Conservation (phyloP, 768 basidiomycete genomes). For the Russula foetens region DNA sequence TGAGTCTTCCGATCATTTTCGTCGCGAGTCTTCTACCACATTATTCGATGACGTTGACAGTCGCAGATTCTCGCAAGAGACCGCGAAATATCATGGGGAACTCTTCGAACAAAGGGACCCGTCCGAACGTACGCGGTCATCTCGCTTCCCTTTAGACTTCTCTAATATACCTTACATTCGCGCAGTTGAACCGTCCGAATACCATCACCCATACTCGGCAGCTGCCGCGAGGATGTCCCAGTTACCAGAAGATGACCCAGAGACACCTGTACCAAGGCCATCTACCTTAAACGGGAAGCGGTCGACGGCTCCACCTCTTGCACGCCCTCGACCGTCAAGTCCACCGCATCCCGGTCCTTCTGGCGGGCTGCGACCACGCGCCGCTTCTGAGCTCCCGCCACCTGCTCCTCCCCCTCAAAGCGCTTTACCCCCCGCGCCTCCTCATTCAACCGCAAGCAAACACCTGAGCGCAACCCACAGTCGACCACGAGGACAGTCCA, state of each 20-base stretch:
- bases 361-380: constrained; percentile 35
- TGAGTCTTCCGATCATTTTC: constrained; percentile 37
- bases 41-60: constrained; percentile 18
- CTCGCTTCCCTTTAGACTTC: background rate
- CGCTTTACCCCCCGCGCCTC: constrained; percentile 54
- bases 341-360: constrained; percentile 12
- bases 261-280: constrained; percentile 10
- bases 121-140: constrained; percentile 6
- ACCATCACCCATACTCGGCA: constrained; percentile 23
- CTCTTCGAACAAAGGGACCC: constrained; percentile 3
- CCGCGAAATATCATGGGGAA: constrained; percentile 21
- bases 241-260: constrained; percentile 7
- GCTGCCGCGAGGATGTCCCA: constrained; percentile 12
- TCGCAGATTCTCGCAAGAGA: constrained; percentile 18
- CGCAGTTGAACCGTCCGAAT: constrained; percentile 5
- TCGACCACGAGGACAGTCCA: constrained; percentile 41
- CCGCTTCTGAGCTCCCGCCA: constrained; percentile 55
- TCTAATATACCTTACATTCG: background rate
- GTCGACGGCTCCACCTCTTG: constrained; percentile 21
- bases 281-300: background rate
- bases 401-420: constrained; percentile 55
- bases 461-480: constrained; percentile 30
- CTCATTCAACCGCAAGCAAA: constrained; percentile 24
- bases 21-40: constrained; percentile 25
- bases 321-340: constrained; percentile 21